Base-by-base conservation (phyloP, 2,329 filamentous ascomycete species). In the Trichoderma polysporum region DNA sequence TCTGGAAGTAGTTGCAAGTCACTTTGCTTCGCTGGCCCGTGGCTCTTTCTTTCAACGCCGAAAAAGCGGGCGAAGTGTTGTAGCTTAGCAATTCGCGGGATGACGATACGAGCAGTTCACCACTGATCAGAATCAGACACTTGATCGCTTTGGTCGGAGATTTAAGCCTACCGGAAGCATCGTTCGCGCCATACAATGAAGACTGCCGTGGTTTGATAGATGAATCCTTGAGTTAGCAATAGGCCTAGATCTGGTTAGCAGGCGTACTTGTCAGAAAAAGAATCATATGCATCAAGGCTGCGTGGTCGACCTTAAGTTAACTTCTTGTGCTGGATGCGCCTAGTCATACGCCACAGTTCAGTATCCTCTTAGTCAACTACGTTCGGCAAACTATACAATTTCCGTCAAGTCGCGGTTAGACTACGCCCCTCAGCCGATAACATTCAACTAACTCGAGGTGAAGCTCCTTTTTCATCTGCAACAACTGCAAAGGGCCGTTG, bases 1-100 rank as follows among this genome's bases (percentile, higher is more conserved):
- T 66, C 53, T 12, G 22, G 17, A n/a, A 64, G 39, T 54, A 50
- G 66, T 31, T 45, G 57, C n/a, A 56, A 69, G 27, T 63, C 65
- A 56, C 63, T 66, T 4, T 62, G 63, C 52, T 60, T 63, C 15
- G 25, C 17, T 60, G 39, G 39, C 57, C 50, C 33, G 25, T 47
- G 37, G 25, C 25, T 22, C 25, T 60, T 45, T 47, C 57, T 60
- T 56, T 60, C 25, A 35, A 8, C 13, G 57, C 39, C 8, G 19
- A 57, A 41, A 37, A 19, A 57, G 31, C 33, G 31, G 53, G 27
- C 8, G 19, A 57, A 39, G 53, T 41, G n/a, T 5, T 57, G 33
- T 27, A 57, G 53, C 22, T 12, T 57, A 57, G 53, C 33, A 39
- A 27, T 57, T 35, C 22, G n/a, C 19, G 27, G 17, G 53, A 57